Conservation (phyloP, 1,284 basidiomycete genomes). For the Ceratorhiza oryzae-sativae region DNA sequence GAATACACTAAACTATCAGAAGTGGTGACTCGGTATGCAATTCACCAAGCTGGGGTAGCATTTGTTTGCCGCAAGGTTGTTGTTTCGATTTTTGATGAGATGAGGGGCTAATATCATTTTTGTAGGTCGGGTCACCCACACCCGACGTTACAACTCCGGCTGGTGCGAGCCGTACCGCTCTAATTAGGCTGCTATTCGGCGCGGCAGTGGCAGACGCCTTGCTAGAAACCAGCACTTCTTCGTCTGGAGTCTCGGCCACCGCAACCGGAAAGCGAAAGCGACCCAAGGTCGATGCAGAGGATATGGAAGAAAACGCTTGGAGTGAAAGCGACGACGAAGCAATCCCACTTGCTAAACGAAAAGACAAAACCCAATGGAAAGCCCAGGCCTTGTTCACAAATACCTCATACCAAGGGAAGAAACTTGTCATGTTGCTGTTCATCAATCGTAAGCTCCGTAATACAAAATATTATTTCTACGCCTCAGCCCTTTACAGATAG, state of each 20-base stretch:
- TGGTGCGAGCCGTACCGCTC: conserved; percentile 68
- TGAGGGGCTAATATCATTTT: not conserved
- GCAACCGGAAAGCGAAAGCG: conserved; percentile 41
- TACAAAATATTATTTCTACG: not conserved
- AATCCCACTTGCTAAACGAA: conserved; percentile 37
- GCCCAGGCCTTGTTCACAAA: conserved; percentile 83
- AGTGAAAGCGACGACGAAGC: conserved; percentile 47
- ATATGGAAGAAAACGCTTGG: conserved; percentile 48
- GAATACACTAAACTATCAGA: conserved; percentile 94
- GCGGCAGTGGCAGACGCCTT: conserved; percentile 83
- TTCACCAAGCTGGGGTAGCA: conserved; percentile 88
- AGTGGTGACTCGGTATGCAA: conserved; percentile 92
- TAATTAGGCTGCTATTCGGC: conserved; percentile 86
- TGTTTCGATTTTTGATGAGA: not conserved
- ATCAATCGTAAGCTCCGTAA: conserved; percentile 81
- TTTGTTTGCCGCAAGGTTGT: conserved; percentile 91
- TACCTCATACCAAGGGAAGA: conserved; percentile 90
- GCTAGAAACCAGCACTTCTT: conserved; percentile 57
- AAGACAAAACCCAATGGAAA: conserved; percentile 59
- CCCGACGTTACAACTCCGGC: conserved; percentile 87
- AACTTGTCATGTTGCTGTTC: conserved; percentile 87
- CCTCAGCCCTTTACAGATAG: conserved; percentile 67
- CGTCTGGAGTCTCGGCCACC: conserved; percentile 24
- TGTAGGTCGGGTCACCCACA: conserved; percentile 69
- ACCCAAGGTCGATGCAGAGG: conserved; percentile 48